Evolutionary conservation across 106 monocot genomes (phyloP).

Genomic region (Apostasia ramifera): DNA sequence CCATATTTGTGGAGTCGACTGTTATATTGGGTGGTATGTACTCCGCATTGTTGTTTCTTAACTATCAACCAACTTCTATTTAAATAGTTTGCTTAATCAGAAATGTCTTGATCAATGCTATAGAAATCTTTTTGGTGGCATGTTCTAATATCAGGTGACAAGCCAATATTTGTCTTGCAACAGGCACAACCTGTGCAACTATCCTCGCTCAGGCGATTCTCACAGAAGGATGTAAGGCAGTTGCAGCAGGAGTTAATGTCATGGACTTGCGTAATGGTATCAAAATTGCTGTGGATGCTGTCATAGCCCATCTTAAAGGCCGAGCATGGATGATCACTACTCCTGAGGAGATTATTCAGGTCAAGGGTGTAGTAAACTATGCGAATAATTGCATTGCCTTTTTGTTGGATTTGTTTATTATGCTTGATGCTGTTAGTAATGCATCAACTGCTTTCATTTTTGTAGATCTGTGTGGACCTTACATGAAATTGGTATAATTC

Average conservation of each 20-base stretch:
- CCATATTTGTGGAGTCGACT: too few species aligned
- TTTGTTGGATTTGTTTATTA: background rate
- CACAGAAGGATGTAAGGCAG: constrained; percentile 78
- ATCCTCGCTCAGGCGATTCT: constrained; percentile 78
- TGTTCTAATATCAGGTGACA: too few species aligned
- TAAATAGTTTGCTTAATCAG: too few species aligned
- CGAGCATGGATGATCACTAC: constrained; percentile 69
- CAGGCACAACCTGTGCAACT: constrained; percentile 94
- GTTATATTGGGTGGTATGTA: too few species aligned
- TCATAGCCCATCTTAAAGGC: constrained; percentile 69
- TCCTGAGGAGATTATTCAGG: constrained; percentile 82
- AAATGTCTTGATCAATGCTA: too few species aligned
- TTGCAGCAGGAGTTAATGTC: constrained; percentile 82
- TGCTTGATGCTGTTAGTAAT: too few species aligned
- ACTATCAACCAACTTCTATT: too few species aligned
- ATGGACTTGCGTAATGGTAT: constrained; percentile 85
- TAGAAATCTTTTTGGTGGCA: too few species aligned
- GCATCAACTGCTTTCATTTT: background rate
- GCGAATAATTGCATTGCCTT: background rate
- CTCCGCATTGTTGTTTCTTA: too few species aligned
- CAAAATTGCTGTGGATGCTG: constrained; percentile 60
- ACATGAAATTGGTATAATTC: too few species aligned
- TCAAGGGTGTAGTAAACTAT: constrained; percentile 5
- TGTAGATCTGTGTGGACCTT: background rate
- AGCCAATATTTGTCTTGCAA: constrained; percentile 4